Conservation (phyloP, 768 basidiomycete genomes). For the Leccinum ochraceum region DNA sequence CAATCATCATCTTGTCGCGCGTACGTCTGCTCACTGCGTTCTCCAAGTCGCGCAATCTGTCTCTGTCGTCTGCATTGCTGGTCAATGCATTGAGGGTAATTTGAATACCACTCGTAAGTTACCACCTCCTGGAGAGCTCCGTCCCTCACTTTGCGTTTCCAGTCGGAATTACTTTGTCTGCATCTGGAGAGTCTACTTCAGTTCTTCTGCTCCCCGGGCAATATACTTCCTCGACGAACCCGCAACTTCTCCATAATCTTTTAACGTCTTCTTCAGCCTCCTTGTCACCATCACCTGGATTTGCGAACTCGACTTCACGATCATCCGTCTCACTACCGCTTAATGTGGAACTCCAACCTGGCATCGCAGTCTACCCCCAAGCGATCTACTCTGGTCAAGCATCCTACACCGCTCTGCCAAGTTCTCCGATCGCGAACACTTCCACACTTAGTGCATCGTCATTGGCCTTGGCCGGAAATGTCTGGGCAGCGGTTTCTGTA, state of each 20-base stretch:
- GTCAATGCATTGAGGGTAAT: slow-evolving; percentile 82
- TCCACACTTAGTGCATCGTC: slow-evolving; percentile 57
- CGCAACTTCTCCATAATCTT: slow-evolving; percentile 66
- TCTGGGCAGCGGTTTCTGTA: slow-evolving; percentile 66
- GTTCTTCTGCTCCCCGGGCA: slow-evolving; percentile 75
- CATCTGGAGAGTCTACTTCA: slow-evolving; percentile 50
- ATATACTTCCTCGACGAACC: slow-evolving; percentile 71
- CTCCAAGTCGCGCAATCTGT: slow-evolving; percentile 54
- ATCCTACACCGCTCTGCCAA: slow-evolving; percentile 58
- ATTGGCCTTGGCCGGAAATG: slow-evolving; percentile 64
- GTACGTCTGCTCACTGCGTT: slow-evolving; percentile 3
- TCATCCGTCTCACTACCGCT: slow-evolving; percentile 61
- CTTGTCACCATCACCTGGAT: slow-evolving; percentile 61
- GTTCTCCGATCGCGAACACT: slow-evolving; percentile 45
- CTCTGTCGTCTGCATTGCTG: slow-evolving; percentile 80
- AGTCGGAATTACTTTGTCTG: slow-evolving; percentile 74
- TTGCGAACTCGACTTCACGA: slow-evolving; percentile 52
- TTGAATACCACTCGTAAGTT: slow-evolving; percentile 70
- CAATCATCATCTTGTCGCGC: not conserved
- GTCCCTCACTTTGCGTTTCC: slow-evolving; percentile 13
- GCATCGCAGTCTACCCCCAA: slow-evolving; percentile 64
- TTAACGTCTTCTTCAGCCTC: slow-evolving; percentile 66
- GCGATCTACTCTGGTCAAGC: slow-evolving; percentile 66
- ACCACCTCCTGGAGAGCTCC: slow-evolving; percentile 4
- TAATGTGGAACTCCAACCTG: slow-evolving; percentile 63